A percentile compares a stretch with the other conserved stretches of the same genome.
These are phyloP conservation scores for Ascochyta fabae DNA, from an alignment of 2,329 filamentous ascomycete species.

Conservation along the genomic window DNA sequence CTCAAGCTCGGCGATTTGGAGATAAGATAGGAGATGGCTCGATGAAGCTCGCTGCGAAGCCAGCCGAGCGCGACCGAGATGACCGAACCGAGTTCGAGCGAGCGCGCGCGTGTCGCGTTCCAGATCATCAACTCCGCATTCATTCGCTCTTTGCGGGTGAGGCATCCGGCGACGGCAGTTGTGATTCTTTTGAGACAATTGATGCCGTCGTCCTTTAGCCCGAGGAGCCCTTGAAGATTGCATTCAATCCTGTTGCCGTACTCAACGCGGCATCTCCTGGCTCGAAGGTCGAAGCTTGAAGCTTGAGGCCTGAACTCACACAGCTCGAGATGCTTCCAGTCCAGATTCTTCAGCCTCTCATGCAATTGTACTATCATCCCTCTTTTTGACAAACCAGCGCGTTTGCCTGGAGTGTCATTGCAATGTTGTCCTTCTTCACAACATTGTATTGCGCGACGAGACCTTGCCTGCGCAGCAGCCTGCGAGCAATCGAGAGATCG, in stretches of 20 bases:
- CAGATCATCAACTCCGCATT: conserved; percentile 18
- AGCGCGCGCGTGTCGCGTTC: conserved; percentile 22
- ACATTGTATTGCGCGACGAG: not conserved
- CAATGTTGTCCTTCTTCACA: not conserved
- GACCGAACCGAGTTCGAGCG: conserved; percentile 12
- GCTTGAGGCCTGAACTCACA: not conserved
- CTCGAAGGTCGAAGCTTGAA: not conserved
- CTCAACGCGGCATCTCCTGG: conserved; percentile 1
- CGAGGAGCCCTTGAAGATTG: conserved; percentile 12
- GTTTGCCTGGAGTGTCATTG: not conserved
- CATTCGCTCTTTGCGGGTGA: conserved; percentile 29
- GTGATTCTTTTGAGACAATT: conserved; percentile 16
- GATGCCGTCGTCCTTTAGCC: conserved; percentile 13
- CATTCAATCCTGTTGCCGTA: not conserved
- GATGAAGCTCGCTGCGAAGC: conserved; percentile 4
- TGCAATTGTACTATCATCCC: not conserved
- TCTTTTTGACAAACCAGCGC: not conserved
- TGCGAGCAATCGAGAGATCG: conserved; percentile 15
- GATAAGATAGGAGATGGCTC: conserved; percentile 24
- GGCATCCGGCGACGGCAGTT: conserved; percentile 16
- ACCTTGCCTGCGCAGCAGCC: conserved; percentile 3
- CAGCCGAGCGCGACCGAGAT: conserved; percentile 19
- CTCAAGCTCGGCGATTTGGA: conserved; percentile 1
- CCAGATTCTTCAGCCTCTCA: not conserved
- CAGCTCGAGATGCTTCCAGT: not conserved